Conservation (phyloP, 2,329 filamentous ascomycete genomes). For the Ceratocystis diversiconidia region DNA sequence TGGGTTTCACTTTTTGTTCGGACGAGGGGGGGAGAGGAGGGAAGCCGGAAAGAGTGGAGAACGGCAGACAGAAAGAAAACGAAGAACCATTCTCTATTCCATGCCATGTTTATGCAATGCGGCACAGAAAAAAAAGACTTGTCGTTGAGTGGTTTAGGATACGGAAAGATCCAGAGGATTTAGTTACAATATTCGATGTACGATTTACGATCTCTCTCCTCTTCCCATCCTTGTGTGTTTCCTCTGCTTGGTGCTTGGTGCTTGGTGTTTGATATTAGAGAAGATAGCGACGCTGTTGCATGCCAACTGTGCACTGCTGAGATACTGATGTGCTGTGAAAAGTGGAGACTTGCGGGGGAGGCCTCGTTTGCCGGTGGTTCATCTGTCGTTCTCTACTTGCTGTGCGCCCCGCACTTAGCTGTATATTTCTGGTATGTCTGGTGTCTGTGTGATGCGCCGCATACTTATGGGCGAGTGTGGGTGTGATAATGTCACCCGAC, state of each 20-base stretch:
- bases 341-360: neutral
- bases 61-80: neutral
- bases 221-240: neutral
- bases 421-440: neutral
- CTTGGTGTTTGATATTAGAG: neutral
- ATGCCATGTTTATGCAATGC: neutral
- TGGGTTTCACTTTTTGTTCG: too few relatives aligned
- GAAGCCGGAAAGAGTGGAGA: neutral
- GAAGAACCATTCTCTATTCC: too few relatives aligned
- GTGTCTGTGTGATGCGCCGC: neutral
- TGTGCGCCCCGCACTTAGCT: too few relatives aligned
- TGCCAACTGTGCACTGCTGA: too few relatives aligned
- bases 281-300: too few relatives aligned
- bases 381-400: neutral
- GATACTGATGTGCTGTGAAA: neutral
- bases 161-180: neutral
- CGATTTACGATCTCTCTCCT: neutral
- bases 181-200: neutral
- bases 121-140: neutral
- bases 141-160: neutral
- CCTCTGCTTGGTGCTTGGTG: neutral
- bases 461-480: neutral
- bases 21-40: neutral
- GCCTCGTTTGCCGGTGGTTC: neutral
- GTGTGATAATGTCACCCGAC: neutral